Base-by-base conservation (phyloP, 768 basidiomycete species). In the Porpolomopsis calyptriformis region DNA sequence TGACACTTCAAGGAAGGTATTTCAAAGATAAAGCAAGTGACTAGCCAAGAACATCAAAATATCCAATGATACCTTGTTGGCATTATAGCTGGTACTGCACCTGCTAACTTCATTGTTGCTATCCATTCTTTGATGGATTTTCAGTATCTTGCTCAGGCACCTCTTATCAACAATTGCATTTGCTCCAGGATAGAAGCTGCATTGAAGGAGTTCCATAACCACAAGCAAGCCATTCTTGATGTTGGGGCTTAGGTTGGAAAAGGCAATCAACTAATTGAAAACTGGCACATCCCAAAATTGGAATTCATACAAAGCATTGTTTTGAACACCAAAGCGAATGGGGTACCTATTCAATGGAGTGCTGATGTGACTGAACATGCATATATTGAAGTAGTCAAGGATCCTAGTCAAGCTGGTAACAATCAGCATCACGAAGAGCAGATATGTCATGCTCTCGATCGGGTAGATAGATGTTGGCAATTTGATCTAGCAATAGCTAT, bases 251-350 rank as follows among this genome's bases (percentile, higher is more conserved):
- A 47, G 19, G 14, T 18, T 12, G 56, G 57, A 4, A 41, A 50
- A 25, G 45, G 46, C 19, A 51, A 55, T 9, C 43, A 9, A 20
- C 29, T 49, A 12, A 50, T 60, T 25, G 18, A 59, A 18, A 43
- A 63, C 42, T 66, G 57, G 51, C 31, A 57, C 19, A 64, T 67
- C 24, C 63, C 57, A 0, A 68, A 68, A 44, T 50, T 64, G 16
- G 62, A 62, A 44, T 38, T 58, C n/a, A 44, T 64, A 19, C 58
- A 60, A 11, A 57, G 52, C 33, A 51, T 64, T 18, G 2, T 23
- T 1, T 2, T 16, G 0, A 49, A 46, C 14, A 59, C 55, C 16
- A 14, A 36, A 4, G n/a, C 19, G 0, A 50, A 51, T 27, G 62
- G 62, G n/a, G 51, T 52, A 10, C 44, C 56, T 4, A 34, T 47